Conservation (phyloP, 345 rosid species). For the Pelargonium nanum region DNA sequence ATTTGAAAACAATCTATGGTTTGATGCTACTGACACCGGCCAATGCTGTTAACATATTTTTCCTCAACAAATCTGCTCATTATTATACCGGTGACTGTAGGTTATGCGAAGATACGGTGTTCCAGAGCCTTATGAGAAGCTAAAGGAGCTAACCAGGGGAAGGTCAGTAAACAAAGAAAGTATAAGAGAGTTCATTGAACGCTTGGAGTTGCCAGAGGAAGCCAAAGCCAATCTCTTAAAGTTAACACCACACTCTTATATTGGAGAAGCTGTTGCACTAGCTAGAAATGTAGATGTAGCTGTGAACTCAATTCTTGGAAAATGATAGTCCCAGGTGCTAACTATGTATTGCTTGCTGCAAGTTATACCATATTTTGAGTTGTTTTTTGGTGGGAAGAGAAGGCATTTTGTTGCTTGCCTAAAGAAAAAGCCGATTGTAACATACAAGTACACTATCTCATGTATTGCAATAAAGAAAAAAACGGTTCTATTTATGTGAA, state of each 20-base stretch:
- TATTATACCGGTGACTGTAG: slow-evolving; percentile 13
- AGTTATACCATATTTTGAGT: not conserved
- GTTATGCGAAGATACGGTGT: slow-evolving; percentile 92
- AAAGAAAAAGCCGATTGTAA: not conserved
- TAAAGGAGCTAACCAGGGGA: slow-evolving; percentile 88
- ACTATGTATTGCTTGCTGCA: not conserved
- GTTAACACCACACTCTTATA: slow-evolving; percentile 62
- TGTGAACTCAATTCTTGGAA: slow-evolving; percentile 22
- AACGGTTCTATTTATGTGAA: too few species aligned
- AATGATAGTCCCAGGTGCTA: too few species aligned
- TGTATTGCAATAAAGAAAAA: not conserved
- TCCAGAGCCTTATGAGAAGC: slow-evolving; percentile 90
- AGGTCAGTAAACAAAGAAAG: slow-evolving; percentile 67
- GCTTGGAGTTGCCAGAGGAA: slow-evolving; percentile 60
- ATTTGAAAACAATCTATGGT: too few species aligned
- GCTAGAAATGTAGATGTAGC: slow-evolving; percentile 39
- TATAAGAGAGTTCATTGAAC: slow-evolving; percentile 53
- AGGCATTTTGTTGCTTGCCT: slow-evolving; percentile 1
- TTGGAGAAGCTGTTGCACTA: slow-evolving; percentile 69
- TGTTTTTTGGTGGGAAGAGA: not conserved
- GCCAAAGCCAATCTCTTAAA: slow-evolving; percentile 55
- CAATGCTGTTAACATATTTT: not conserved
- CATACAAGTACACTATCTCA: not conserved
- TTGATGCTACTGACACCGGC: too few species aligned
- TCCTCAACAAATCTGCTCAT: too few species aligned